Conservation (phyloP, 768 basidiomycete species). For the Pleurotus tuber-regium region DNA sequence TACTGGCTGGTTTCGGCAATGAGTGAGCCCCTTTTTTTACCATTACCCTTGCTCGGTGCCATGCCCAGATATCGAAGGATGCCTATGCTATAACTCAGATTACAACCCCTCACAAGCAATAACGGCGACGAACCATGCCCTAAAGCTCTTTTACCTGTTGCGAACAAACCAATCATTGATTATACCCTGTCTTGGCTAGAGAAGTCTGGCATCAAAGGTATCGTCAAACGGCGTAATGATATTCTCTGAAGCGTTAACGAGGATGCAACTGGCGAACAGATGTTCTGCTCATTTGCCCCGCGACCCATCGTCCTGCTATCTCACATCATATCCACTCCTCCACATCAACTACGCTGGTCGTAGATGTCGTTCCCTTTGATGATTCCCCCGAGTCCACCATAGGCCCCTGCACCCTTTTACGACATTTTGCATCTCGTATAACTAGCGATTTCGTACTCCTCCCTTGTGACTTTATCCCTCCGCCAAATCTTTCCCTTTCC, state of each 20-base stretch:
- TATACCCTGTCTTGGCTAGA: constrained; percentile 86
- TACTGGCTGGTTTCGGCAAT: constrained; percentile 91
- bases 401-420: constrained; percentile 75
- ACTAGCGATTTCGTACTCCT: constrained; percentile 85
- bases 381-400: constrained; percentile 62
- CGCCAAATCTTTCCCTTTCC: constrained; percentile 66
- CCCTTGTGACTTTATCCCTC: constrained; percentile 89
- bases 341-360: constrained; percentile 60
- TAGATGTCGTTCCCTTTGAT: constrained; percentile 81
- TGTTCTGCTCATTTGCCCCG: constrained; percentile 83
- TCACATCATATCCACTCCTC: constrained; percentile 86
- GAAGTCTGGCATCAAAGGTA: constrained; percentile 81
- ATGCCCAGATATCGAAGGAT: constrained; percentile 10
- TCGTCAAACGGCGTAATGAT: constrained; percentile 16
- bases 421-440: constrained; percentile 74
- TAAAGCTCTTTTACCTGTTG: constrained; percentile 86
- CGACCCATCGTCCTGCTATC: constrained; percentile 69
- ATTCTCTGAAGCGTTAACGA: too few species aligned
- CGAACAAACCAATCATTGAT: constrained; percentile 85
- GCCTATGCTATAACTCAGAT: constrained; percentile 37
- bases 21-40: constrained; percentile 50
- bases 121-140: constrained; percentile 81
- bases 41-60: not conserved
- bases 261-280: too few species aligned
- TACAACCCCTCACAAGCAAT: constrained; percentile 71